Base-by-base conservation (phyloP, 768 basidiomycete genomes). In the Amanita exitialis region DNA sequence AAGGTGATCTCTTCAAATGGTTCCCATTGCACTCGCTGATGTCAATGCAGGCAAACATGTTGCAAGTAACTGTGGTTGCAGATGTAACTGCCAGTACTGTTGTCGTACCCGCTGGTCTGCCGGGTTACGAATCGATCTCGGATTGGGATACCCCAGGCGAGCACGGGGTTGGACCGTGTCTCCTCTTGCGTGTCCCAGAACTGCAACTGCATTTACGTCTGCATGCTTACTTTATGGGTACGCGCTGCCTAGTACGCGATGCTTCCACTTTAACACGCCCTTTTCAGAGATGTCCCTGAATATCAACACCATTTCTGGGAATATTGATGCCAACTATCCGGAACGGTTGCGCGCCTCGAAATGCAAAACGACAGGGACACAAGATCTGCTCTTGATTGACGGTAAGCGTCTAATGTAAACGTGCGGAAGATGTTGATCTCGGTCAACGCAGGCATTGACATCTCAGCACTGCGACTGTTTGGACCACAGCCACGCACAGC, bases 161-260 rank as follows among this genome's bases (percentile, higher is more conserved):
- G 37, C 30, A 51, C 7, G 49, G 48, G 4, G 64, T 80, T 10
- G 83, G 82, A 6, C 64, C 76, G 4, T 78, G 75, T 47, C 54
- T 90, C 25, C 61, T 79, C 3, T 59, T 91, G 18, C 65, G 66
- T 0, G 60, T 85, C 4, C 85, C 92, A 0, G 76, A 83, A 51
- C 61, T 94, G 9, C 86, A 90, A 55, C 63, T 94, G 18, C 76
- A 86, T 50, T 70, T 97, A 13, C 75, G 90, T 49, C 69, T 87
- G 51, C 86, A 93, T 54, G 92, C 94, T 59, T 84, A 82, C 61
- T 90, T 80, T 59, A 90, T 96, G 90, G 92, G 90, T 89, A 44
- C 12, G 57, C 53, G 44, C 47, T 18, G 35, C 44, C 9, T 41
- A 9, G 35, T 25, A 23, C 21, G 21, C 35, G 4, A 1, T 42